Conservation (phyloP, 352 stramenopile species). For the Albugo candida region DNA sequence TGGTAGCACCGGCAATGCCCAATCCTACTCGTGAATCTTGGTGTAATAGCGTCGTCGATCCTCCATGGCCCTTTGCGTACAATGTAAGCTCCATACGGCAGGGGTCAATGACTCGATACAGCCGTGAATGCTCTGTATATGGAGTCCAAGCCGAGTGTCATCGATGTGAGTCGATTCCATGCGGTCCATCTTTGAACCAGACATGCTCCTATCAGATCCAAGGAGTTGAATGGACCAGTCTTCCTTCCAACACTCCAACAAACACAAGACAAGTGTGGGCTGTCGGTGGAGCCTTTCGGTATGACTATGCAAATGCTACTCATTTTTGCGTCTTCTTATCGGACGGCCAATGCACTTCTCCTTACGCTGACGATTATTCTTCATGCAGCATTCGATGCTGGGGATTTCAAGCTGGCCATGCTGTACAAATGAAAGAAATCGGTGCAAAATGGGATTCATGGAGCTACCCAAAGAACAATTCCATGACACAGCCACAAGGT, state of each 20-base stretch:
- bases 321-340: slow-evolving; percentile 85
- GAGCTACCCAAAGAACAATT: slow-evolving; percentile 22
- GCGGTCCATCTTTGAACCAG: slow-evolving; percentile 16
- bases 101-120: neutral
- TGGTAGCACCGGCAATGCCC: too few species aligned
- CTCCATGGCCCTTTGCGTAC: slow-evolving; percentile 89
- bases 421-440: slow-evolving; percentile 11
- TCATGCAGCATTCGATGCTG: slow-evolving; percentile 83
- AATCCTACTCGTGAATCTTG: slow-evolving; percentile 15
- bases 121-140: slow-evolving; percentile 38
- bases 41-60: slow-evolving; percentile 66
- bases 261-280: slow-evolving; percentile 87
- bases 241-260: slow-evolving; percentile 81
- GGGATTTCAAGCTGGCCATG: slow-evolving; percentile 17
- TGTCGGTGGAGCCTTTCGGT: slow-evolving; percentile 72
- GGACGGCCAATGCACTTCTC: slow-evolving; percentile 53
- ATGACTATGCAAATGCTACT: slow-evolving; percentile 77
- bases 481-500: slow-evolving; percentile 62
- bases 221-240: slow-evolving; percentile 44
- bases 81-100: slow-evolving; percentile 88
- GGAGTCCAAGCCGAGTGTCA: slow-evolving; percentile 90
- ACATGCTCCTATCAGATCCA: slow-evolving; percentile 86
- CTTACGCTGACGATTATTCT: slow-evolving; percentile 71
- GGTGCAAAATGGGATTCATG: slow-evolving; percentile 43
- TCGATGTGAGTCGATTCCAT: slow-evolving; percentile 79